Conservation (phyloP, 2,329 filamentous ascomycete species). For the Trichothecium sympodiale region DNA sequence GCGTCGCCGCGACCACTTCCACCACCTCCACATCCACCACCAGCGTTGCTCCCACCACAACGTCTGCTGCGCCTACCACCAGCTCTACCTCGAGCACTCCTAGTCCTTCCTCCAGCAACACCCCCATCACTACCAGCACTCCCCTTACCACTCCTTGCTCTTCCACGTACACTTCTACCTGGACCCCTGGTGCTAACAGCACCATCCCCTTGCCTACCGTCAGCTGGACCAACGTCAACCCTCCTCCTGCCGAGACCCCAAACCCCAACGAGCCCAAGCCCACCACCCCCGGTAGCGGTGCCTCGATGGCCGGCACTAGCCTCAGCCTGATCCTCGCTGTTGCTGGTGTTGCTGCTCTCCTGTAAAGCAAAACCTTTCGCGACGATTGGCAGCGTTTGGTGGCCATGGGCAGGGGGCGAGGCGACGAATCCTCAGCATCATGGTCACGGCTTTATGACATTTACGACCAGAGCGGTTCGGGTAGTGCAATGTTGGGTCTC, state of each 20-base stretch:
- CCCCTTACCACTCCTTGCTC: slow-evolving; percentile 17
- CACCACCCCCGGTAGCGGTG: slow-evolving; percentile 14
- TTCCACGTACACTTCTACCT: slow-evolving; percentile 6
- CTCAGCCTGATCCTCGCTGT: slow-evolving; percentile 24
- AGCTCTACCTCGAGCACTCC: slow-evolving; percentile 14
- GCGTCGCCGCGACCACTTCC: slow-evolving; percentile 16
- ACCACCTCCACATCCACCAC: slow-evolving; percentile 14
- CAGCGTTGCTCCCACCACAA: slow-evolving; percentile 12
- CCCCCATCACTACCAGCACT: slow-evolving; percentile 13
- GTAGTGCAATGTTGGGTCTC: slow-evolving; percentile 4
- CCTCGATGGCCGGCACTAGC: slow-evolving; percentile 21
- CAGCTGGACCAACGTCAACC: slow-evolving; percentile 7
- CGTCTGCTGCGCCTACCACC: slow-evolving; percentile 13
- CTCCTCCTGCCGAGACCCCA: slow-evolving; percentile 7
- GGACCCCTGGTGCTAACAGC: slow-evolving; percentile 16
- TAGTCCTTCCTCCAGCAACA: slow-evolving; percentile 12
- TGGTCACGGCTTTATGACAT: slow-evolving; percentile 23
- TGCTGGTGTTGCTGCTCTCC: slow-evolving; percentile 20
- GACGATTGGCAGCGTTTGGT: slow-evolving; percentile 4
- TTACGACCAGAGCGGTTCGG: slow-evolving; percentile 11
- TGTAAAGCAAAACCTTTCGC: slow-evolving; percentile 19
- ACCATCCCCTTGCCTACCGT: slow-evolving; percentile 17
- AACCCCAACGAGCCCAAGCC: slow-evolving; percentile 8
- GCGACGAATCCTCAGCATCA: slow-evolving; percentile 10
- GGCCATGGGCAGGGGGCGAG: neutral